phyloP scores from a whole-genome alignment of 2,329 filamentous ascomycete species.

The Teratosphaeria destructans region DNA sequence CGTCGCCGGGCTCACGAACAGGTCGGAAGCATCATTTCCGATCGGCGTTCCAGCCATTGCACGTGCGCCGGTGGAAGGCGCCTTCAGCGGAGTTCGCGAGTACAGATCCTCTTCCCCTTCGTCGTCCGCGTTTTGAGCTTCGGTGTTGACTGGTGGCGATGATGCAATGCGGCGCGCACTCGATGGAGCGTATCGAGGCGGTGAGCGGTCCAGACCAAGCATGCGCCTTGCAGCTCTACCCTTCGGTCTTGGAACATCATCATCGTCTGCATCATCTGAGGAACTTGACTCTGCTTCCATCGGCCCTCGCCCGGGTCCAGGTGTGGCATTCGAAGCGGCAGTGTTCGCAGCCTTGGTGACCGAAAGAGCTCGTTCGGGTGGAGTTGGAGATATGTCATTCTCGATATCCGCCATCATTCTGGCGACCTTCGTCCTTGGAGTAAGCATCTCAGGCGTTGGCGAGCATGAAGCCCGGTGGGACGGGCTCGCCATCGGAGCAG shows the following conservation, averaged over 20 bases:
- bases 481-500: neutral
- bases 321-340: neutral
- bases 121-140: neutral
- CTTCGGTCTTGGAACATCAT: conserved; percentile 14
- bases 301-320: neutral
- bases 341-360: neutral
- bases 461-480: conserved; percentile 1
- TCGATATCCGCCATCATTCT: conserved; percentile 18
- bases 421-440: conserved; percentile 14
- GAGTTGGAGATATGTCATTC: conserved; percentile 13
- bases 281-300: neutral
- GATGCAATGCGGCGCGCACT: neutral
- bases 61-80: neutral
- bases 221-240: conserved; percentile 22
- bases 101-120: conserved; percentile 21
- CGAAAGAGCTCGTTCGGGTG: neutral
- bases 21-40: conserved; percentile 5
- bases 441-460: conserved; percentile 6
- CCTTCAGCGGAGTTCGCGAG: conserved; percentile 17
- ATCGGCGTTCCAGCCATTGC: conserved; percentile 9
- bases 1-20: conserved; percentile 24
- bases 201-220: conserved; percentile 9
- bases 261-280: conserved; percentile 10
- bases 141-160: conserved; percentile 1
- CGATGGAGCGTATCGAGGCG: neutral